These are phyloP conservation scores for Glebionis coronaria DNA, from an alignment of 129 eudicot species.

Conservation along the genomic window DNA sequence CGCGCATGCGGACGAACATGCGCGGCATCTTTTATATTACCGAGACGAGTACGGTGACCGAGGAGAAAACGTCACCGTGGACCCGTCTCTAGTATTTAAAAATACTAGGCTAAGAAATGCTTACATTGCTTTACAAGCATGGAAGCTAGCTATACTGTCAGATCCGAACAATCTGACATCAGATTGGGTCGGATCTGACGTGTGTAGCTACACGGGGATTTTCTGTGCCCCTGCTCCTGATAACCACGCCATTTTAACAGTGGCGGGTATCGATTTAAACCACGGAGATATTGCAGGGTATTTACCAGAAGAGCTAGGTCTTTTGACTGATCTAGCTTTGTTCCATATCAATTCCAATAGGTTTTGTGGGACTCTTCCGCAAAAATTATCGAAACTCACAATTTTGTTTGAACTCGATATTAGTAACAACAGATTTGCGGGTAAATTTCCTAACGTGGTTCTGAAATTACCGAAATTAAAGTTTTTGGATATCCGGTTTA, in stretches of 20 bases:
- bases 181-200: slow-evolving; percentile 79
- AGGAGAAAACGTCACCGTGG: slow-evolving; percentile 71
- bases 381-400: slow-evolving; percentile 54
- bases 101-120: slow-evolving; percentile 59
- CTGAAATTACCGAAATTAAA: slow-evolving; percentile 54
- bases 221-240: slow-evolving; percentile 73
- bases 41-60: slow-evolving; percentile 75
- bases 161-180: slow-evolving; percentile 72
- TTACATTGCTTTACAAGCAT: slow-evolving; percentile 94
- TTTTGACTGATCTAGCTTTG: slow-evolving; percentile 68
- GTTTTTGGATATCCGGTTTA: slow-evolving; percentile 71
- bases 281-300: slow-evolving; percentile 93
- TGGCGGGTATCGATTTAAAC: slow-evolving; percentile 88
- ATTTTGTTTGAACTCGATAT: slow-evolving; percentile 69
- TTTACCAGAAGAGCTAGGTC: slow-evolving; percentile 79
- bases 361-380: slow-evolving; percentile 77
- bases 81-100: slow-evolving; percentile 50
- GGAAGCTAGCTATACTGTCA: slow-evolving; percentile 86
- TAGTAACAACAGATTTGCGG: slow-evolving; percentile 95
- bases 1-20: too few relatives aligned
- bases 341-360: slow-evolving; percentile 78
- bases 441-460: slow-evolving; percentile 77
- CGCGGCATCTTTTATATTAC: slow-evolving; percentile 70
- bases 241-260: slow-evolving; percentile 35
- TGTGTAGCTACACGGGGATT: slow-evolving; percentile 63